phyloP scores from a whole-genome alignment of 768 basidiomycete species.

The Leccinellum albellum region DNA sequence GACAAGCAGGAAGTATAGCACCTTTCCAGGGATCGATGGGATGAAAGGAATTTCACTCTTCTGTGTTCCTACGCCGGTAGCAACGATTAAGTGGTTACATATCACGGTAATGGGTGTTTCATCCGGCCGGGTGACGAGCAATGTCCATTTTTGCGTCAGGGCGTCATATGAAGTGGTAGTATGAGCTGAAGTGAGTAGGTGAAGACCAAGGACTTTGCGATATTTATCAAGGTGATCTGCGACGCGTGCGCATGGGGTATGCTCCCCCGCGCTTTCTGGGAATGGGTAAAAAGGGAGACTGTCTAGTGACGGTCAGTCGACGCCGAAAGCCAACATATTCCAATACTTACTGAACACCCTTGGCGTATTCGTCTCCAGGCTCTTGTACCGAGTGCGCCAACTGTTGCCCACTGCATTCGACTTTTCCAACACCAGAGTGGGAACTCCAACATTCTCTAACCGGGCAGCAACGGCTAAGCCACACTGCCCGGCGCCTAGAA shows the following conservation, averaged over 20 bases:
- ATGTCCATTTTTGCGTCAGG: neutral
- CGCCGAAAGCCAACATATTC: neutral
- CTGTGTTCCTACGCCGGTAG: neutral
- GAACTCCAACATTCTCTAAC: neutral
- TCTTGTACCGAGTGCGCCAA: slow-evolving; percentile 66
- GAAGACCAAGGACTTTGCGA: neutral
- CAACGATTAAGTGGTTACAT: neutral
- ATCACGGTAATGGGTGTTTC: neutral
- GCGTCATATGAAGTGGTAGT: neutral
- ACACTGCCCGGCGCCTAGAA: slow-evolving; percentile 40
- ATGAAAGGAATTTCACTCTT: neutral
- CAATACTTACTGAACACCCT: slow-evolving; percentile 3
- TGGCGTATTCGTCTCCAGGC: slow-evolving; percentile 32
- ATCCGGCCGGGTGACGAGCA: neutral
- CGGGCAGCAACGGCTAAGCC: slow-evolving; percentile 19
- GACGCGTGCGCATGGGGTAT: neutral
- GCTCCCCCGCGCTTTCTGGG: neutral
- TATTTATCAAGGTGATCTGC: slow-evolving; percentile 10
- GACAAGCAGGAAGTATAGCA: neutral
- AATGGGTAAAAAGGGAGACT: neutral
- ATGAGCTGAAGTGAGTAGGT: slow-evolving; percentile 2
- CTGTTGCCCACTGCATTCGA: slow-evolving; percentile 56
- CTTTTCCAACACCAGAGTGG: slow-evolving; percentile 56
- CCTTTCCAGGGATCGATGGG: neutral
- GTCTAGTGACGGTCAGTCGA: neutral